Conservation (phyloP, 345 rosid species). For the Populus pruinosa region DNA sequence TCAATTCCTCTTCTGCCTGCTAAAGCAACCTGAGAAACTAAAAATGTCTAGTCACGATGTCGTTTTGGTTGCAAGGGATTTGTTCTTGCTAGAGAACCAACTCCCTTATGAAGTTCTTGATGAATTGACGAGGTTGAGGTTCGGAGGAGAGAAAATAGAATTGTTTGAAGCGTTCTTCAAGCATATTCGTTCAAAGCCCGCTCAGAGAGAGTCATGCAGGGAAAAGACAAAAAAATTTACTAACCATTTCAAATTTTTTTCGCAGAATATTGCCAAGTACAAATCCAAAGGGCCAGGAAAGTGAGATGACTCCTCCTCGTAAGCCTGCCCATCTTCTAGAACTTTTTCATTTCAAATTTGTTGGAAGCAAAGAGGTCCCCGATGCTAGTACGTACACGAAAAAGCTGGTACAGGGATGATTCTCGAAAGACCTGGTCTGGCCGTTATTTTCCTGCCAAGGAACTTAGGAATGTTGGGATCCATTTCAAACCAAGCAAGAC, state of each 20-base stretch:
- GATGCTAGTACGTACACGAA: no score
- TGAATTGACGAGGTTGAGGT: not conserved
- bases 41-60: not conserved
- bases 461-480: slow-evolving; percentile 18
- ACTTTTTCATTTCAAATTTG: not conserved
- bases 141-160: not conserved
- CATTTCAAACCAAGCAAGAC: slow-evolving; percentile 1
- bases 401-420: not conserved
- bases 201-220: not conserved
- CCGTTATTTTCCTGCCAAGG: not conserved
- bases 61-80: not conserved
- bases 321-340: not conserved
- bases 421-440: not conserved
- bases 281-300: no score
- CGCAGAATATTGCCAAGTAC: not conserved
- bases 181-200: not conserved
- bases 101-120: not conserved
- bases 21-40: not conserved
- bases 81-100: slow-evolving; percentile 15
- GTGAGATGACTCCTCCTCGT: no score
- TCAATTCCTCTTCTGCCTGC: not conserved
- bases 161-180: not conserved
- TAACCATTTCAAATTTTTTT: not conserved
- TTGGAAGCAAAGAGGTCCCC: not conserved
- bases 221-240: not conserved